These are phyloP conservation scores for Phtheirospermum japonicum DNA, from an alignment of 257 asterid genomes.

Conservation along the genomic window DNA sequence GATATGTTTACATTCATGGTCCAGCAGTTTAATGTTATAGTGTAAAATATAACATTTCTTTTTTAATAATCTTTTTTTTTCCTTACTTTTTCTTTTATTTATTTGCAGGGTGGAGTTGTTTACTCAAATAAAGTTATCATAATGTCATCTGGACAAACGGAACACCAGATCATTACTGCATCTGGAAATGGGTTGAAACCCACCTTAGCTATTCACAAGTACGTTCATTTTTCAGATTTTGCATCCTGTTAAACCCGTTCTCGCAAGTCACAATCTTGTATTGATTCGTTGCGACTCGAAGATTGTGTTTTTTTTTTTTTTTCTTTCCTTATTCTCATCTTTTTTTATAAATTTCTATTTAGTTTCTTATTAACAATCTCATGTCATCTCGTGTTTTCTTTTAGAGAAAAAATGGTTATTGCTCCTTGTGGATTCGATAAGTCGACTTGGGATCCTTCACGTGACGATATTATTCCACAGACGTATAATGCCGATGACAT, in stretches of 20 bases:
- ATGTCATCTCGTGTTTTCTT: conserved; percentile 30
- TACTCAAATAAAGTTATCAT: conserved; percentile 71
- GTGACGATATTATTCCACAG: conserved; percentile 57
- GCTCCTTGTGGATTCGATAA: conserved; percentile 67
- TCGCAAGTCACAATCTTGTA: no score
- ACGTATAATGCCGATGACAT: conserved; percentile 53
- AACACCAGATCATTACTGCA: conserved; percentile 43
- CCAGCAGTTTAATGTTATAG: conserved; percentile 8
- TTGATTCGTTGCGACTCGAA: no score
- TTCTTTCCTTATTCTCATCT: no score
- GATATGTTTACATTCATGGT: background rate
- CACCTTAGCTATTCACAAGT: conserved; percentile 65
- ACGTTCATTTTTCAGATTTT: no score
- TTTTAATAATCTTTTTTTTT: conserved; percentile 7
- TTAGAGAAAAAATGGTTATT: conserved; percentile 63
- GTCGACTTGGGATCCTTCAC: conserved; percentile 74
- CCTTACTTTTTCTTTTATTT: conserved; percentile 8
- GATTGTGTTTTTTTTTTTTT: no score
- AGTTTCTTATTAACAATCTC: conserved; percentile 17
- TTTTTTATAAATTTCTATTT: conserved; percentile 12
- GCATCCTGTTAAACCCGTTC: no score
- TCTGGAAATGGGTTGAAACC: conserved; percentile 60
- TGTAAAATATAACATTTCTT: background rate
- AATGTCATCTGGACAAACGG: conserved; percentile 54
- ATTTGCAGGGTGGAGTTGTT: conserved; percentile 73